A percentile compares a stretch with the other conserved stretches of the same genome.
phyloP scores from a whole-genome alignment of 805 yeast species.

The Phaffomyces antillensis region DNA sequence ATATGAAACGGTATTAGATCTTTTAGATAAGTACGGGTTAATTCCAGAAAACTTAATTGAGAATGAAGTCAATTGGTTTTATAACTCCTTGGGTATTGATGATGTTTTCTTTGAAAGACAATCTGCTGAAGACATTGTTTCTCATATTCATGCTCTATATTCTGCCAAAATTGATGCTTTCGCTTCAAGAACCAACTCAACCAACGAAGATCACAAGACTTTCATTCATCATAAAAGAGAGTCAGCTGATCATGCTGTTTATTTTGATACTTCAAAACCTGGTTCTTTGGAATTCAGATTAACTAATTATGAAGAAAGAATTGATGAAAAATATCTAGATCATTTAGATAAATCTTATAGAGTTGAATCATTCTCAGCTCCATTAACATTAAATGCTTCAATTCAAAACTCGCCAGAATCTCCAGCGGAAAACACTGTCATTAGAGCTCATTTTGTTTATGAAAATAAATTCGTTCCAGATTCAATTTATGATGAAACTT shows the following conservation, averaged over 20 bases:
- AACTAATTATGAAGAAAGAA: constrained; percentile 59
- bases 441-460: constrained; percentile 75
- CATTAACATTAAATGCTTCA: constrained; percentile 31
- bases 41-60: constrained; percentile 85
- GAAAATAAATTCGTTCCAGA: constrained; percentile 46
- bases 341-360: constrained; percentile 46
- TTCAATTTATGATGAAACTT: constrained; percentile 71
- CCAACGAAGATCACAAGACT: constrained; percentile 27
- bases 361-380: constrained; percentile 73
- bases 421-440: constrained; percentile 36
- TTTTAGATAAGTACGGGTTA: constrained; percentile 75
- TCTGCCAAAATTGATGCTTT: constrained; percentile 90
- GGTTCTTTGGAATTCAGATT: constrained; percentile 36
- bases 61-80: constrained; percentile 84
- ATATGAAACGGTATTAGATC: constrained; percentile 72
- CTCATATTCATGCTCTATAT: constrained; percentile 81
- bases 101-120: constrained; percentile 89
- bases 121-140: constrained; percentile 68
- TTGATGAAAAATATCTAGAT: constrained; percentile 79
- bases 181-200: constrained; percentile 36
- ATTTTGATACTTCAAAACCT: constrained; percentile 66
- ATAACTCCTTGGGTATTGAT: constrained; percentile 80
- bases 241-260: constrained; percentile 81
- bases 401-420: constrained; percentile 25
- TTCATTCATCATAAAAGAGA: constrained; percentile 76